Percentiles rank a stretch among this genome's conserved stretches.
These are phyloP conservation scores for Mucor piriformis DNA, from an alignment of 371 early-diverging fungal species.

Conservation along the genomic window DNA sequence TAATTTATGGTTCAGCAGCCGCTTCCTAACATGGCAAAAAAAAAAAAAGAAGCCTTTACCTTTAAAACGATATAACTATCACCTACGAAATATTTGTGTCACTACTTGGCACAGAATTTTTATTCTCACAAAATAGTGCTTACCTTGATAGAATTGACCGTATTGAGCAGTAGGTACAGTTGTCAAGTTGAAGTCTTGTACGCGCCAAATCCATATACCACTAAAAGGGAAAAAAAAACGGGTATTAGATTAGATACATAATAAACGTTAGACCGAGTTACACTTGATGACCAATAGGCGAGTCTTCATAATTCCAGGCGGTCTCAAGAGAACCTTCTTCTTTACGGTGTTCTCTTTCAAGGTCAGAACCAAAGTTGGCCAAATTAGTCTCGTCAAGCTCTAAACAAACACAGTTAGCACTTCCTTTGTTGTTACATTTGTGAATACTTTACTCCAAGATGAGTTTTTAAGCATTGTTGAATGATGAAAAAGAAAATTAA, in stretches of 20 bases:
- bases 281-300: slow-evolving; percentile 55
- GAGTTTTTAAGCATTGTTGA: slow-evolving; percentile 53
- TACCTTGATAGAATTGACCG: slow-evolving; percentile 72
- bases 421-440: neutral
- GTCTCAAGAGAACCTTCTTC: slow-evolving; percentile 70
- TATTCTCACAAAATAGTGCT: slow-evolving; percentile 14
- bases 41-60: slow-evolving; percentile 43
- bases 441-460: slow-evolving; percentile 44
- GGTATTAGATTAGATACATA: too few relatives aligned
- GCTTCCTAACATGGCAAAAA: neutral
- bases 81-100: slow-evolving; percentile 30
- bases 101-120: neutral
- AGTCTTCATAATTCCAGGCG: slow-evolving; percentile 67
- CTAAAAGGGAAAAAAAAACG: slow-evolving; percentile 21
- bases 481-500: neutral
- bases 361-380: slow-evolving; percentile 71
- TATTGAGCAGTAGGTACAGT: slow-evolving; percentile 63
- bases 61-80: slow-evolving; percentile 81
- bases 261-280: slow-evolving; percentile 11
- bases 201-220: slow-evolving; percentile 81
- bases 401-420: slow-evolving; percentile 10
- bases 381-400: slow-evolving; percentile 74
- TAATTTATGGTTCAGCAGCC: neutral
- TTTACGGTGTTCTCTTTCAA: slow-evolving; percentile 74
- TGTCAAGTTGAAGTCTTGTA: slow-evolving; percentile 77